A percentile compares a stretch with the other conserved stretches of the same genome.
Evolutionary conservation across 805 yeast species (phyloP).

Genomic region (Saturnispora gosingensis): DNA sequence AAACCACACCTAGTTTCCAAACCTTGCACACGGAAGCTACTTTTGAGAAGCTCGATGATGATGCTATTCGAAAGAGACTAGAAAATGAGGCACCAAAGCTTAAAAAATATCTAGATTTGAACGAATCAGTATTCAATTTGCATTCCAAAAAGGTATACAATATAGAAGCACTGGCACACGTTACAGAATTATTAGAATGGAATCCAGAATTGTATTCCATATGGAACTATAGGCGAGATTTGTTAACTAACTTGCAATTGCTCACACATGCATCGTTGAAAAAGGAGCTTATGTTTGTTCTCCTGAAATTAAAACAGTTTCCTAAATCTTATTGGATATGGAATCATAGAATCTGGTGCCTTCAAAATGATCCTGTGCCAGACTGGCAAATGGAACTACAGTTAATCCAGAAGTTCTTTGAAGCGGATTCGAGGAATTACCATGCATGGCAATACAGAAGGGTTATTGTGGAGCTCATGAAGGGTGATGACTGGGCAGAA

Average conservation of each 20-base stretch:
- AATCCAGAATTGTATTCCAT: constrained; percentile 85
- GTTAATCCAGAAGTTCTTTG: constrained; percentile 59
- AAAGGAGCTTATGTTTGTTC: constrained; percentile 53
- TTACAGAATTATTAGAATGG: constrained; percentile 46
- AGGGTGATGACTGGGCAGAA: constrained; percentile 36
- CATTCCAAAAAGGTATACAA: constrained; percentile 25
- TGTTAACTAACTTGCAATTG: constrained; percentile 33
- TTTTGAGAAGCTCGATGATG: constrained; percentile 39
- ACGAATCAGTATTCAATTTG: constrained; percentile 33
- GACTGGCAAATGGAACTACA: constrained; percentile 66
- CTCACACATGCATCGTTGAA: constrained; percentile 28
- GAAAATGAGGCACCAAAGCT: constrained; percentile 56
- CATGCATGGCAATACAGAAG: constrained; percentile 97
- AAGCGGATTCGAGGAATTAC: constrained; percentile 72
- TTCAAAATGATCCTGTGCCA: constrained; percentile 39
- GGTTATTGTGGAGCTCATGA: constrained; percentile 40
- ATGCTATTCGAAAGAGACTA: constrained; percentile 42
- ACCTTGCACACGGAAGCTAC: constrained; percentile 66
- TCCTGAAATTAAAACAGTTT: constrained; percentile 46
- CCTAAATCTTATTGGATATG: constrained; percentile 98
- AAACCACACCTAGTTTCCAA: constrained; percentile 12
- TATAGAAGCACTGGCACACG: constrained; percentile 37
- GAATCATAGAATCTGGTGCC: constrained; percentile 85
- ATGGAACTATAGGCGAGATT: constrained; percentile 86
- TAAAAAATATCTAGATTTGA: constrained; percentile 40